Conservation (phyloP, 2,329 filamentous ascomycete species). For the Aschersonia sp. region DNA sequence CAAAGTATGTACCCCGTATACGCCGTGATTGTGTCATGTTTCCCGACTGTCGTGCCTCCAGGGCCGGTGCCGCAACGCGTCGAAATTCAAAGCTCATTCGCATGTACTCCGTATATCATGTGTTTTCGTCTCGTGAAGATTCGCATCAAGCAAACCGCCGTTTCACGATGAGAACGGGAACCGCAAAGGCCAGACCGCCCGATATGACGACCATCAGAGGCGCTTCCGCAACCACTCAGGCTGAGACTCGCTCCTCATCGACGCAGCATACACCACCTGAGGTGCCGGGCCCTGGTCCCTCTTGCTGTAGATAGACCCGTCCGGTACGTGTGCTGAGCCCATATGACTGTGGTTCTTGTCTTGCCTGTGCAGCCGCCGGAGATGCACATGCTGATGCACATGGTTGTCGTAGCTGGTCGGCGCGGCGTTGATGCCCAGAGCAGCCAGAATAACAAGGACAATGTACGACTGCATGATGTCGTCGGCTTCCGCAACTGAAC, state of each 20-base stretch:
- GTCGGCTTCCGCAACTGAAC: not conserved
- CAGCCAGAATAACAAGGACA: constrained; percentile 1
- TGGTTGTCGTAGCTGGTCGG: constrained; percentile 1
- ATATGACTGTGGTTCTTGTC: not conserved
- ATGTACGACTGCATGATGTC: constrained; percentile 3
- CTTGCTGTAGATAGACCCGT: not conserved
- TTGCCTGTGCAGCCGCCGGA: constrained; percentile 1
- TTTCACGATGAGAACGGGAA: too few relatives aligned
- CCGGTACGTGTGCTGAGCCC: not conserved
- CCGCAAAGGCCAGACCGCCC: too few relatives aligned
- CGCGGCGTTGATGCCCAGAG: constrained; percentile 3
- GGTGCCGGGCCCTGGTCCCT: not conserved
- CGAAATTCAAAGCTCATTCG: too few relatives aligned
- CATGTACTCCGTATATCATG: too few relatives aligned
- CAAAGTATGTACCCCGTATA: too few relatives aligned
- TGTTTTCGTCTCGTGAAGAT: too few relatives aligned
- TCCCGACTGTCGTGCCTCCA: too few relatives aligned
- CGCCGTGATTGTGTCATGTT: too few relatives aligned
- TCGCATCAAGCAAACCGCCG: too few relatives aligned
- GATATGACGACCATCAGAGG: constrained; percentile 1
- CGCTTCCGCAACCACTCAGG: constrained; percentile 4
- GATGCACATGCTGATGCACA: constrained; percentile 1
- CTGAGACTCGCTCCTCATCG: constrained; percentile 1
- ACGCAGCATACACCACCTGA: not conserved
- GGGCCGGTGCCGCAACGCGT: too few relatives aligned